Evolutionary conservation across 164 flowering plant genomes (phyloP).

Genomic region (Malania oleifera): DNA sequence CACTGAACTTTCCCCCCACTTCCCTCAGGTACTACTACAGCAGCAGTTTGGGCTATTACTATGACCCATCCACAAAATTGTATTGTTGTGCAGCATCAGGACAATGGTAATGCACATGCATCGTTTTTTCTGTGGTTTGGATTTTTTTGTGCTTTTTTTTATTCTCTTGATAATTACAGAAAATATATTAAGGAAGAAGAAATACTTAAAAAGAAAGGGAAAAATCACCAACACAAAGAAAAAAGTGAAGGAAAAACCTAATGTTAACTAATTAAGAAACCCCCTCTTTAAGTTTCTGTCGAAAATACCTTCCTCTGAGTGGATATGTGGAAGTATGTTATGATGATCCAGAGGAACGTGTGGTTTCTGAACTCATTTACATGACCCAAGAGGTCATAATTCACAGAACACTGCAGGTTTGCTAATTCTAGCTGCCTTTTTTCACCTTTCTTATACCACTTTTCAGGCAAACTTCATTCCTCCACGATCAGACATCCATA

Average conservation of each 20-base stretch:
- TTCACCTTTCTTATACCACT: too few relatives aligned
- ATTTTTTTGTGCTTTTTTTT: not conserved
- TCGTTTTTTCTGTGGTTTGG: not conserved
- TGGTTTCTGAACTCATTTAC: slow-evolving; percentile 9
- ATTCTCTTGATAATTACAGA: not conserved
- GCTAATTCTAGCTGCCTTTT: not conserved
- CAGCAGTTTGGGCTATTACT: slow-evolving; percentile 84
- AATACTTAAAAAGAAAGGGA: too few relatives aligned
- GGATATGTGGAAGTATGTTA: slow-evolving; percentile 20
- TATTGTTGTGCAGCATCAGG: slow-evolving; percentile 79
- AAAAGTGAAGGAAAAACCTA: too few relatives aligned
- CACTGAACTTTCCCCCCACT: not conserved
- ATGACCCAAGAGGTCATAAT: slow-evolving; percentile 14
- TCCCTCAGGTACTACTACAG: slow-evolving; percentile 86
- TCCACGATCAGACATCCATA: too few relatives aligned
- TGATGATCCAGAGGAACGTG: slow-evolving; percentile 21
- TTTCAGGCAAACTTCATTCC: too few relatives aligned
- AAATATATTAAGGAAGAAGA: too few relatives aligned
- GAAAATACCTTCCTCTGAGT: slow-evolving; percentile 20
- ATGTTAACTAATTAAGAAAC: too few relatives aligned
- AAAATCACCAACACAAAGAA: too few relatives aligned
- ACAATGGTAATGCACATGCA: slow-evolving; percentile 52
- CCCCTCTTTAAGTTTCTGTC: too few relatives aligned
- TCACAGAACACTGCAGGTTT: slow-evolving; percentile 4
- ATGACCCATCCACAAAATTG: slow-evolving; percentile 72